Conservation (phyloP, 768 basidiomycete species). For the Steccherinum ochraceum region DNA sequence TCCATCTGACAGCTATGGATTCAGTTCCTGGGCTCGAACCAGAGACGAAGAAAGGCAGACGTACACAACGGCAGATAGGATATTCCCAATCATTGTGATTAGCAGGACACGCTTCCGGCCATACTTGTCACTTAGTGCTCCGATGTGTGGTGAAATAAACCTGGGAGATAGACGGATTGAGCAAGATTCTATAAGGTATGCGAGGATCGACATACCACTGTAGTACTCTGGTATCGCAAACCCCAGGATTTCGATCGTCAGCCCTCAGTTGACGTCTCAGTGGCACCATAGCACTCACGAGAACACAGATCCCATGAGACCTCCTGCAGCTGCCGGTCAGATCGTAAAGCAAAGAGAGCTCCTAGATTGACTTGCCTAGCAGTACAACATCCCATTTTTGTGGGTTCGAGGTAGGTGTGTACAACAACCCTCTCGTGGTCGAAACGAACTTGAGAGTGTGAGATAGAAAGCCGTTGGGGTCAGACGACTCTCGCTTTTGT, state of each 20-base stretch:
- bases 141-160: slow-evolving; percentile 76
- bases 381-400: slow-evolving; percentile 92
- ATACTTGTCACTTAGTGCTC: slow-evolving; percentile 81
- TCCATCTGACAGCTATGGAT: too few species aligned
- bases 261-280: too few species aligned
- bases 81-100: slow-evolving; percentile 87
- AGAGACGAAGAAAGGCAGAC: slow-evolving; percentile 26
- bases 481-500: slow-evolving; percentile 63
- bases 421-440: slow-evolving; percentile 56
- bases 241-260: too few species aligned
- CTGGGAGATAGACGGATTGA: slow-evolving; percentile 8
- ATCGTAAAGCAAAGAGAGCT: too few species aligned
- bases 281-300: slow-evolving; percentile 76
- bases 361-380: slow-evolving; percentile 56
- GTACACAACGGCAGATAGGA: slow-evolving; percentile 81
- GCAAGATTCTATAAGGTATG: too few species aligned
- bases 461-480: slow-evolving; percentile 66
- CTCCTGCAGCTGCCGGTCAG: too few species aligned
- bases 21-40: too few species aligned
- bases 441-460: slow-evolving; percentile 65
- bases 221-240: slow-evolving; percentile 45
- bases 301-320: slow-evolving; percentile 90
- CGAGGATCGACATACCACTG: slow-evolving; percentile 39
- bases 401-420: slow-evolving; percentile 52
- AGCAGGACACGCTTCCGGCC: slow-evolving; percentile 83